phyloP scores from a whole-genome alignment of 1,139 yeast species.

The Casaregolazyma lundiana region DNA sequence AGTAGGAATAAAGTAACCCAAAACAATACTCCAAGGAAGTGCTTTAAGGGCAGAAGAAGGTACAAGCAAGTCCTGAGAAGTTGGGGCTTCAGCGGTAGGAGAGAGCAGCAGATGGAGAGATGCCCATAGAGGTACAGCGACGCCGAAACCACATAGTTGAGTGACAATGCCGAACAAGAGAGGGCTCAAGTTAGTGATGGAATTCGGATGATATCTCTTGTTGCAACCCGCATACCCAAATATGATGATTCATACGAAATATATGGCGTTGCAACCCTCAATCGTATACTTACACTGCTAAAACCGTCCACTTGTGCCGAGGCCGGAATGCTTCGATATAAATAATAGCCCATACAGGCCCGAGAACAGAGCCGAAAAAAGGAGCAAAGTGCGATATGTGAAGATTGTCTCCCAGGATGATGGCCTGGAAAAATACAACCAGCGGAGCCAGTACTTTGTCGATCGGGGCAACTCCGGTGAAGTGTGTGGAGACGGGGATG shows the following conservation, averaged over 20 bases:
- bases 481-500: not conserved
- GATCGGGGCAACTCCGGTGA: not conserved
- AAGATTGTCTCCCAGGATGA: not conserved
- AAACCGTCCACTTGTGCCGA: not conserved
- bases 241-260: too few species aligned
- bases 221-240: too few species aligned
- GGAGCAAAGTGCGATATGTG: not conserved
- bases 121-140: not conserved
- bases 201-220: too few species aligned
- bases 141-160: not conserved
- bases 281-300: not conserved
- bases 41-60: not conserved
- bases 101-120: not conserved
- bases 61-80: not conserved
- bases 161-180: not conserved
- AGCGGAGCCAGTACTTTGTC: not conserved
- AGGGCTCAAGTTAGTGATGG: not conserved
- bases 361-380: not conserved
- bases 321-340: not conserved
- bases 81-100: not conserved
- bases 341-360: not conserved
- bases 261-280: too few species aligned
- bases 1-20: not conserved
- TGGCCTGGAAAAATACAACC: not conserved
- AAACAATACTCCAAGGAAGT: not conserved